Conservation (phyloP, 2,329 filamentous ascomycete species). For the Magnaporthiopsis rhizophila region DNA sequence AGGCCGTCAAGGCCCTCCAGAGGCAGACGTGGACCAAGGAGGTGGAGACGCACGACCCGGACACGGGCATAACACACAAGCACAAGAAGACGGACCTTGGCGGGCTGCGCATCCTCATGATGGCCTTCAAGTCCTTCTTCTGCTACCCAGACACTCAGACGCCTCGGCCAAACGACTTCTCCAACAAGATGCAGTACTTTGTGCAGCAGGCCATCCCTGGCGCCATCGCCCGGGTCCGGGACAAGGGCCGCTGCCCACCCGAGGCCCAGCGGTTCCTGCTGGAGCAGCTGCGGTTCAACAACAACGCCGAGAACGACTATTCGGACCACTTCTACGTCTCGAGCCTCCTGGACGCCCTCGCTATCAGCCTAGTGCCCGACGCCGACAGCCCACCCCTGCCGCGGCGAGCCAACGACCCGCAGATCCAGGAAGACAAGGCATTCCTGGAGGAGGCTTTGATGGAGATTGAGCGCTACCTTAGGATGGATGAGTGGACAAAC, state of each 20-base stretch:
- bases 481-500: constrained; percentile 61
- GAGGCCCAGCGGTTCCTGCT: constrained; percentile 76
- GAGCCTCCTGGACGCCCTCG: constrained; percentile 59
- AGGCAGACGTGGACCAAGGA: constrained; percentile 49
- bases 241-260: constrained; percentile 70
- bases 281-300: constrained; percentile 86
- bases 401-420: background rate
- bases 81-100: constrained; percentile 51
- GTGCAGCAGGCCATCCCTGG: constrained; percentile 77
- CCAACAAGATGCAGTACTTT: constrained; percentile 75
- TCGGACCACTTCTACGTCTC: constrained; percentile 89
- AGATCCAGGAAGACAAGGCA: constrained; percentile 27
- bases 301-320: constrained; percentile 82
- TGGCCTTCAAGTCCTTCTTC: constrained; percentile 80
- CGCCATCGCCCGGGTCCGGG: constrained; percentile 71
- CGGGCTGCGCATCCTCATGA: constrained; percentile 75
- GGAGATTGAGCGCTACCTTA: constrained; percentile 58
- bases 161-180: constrained; percentile 85
- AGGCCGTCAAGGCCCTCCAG: constrained; percentile 73
- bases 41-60: constrained; percentile 4
- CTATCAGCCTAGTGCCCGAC: constrained; percentile 48
- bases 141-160: constrained; percentile 72
- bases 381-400: background rate
- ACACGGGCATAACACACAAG: constrained; percentile 40
- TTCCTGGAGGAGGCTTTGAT: constrained; percentile 48